Evolutionary conservation across 2,329 filamentous ascomycete species (phyloP).

Genomic region (Colletotrichum scovillei): DNA sequence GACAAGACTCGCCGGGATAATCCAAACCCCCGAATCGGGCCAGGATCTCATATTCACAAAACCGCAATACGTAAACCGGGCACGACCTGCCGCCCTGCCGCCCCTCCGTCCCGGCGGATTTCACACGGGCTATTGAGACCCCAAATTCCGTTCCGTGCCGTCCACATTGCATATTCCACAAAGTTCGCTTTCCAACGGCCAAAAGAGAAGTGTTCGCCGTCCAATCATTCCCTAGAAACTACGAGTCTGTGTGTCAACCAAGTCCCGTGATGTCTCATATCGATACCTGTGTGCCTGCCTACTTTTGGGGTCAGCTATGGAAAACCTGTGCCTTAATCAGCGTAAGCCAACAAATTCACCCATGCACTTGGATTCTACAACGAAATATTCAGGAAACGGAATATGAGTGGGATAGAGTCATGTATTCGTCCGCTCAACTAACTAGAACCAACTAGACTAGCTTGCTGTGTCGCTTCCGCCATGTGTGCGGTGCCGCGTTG

Average conservation of each 20-base stretch:
- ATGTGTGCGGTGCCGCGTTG: neutral
- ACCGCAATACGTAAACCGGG: neutral
- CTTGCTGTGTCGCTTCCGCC: conserved; percentile 2
- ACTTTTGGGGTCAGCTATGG: neutral
- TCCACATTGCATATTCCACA: neutral
- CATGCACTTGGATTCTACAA: neutral
- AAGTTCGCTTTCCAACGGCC: neutral
- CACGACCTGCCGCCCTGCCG: neutral
- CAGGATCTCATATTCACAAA: neutral
- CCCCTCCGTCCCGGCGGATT: neutral
- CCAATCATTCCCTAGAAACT: neutral
- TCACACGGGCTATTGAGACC: neutral
- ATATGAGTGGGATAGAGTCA: conserved; percentile 15
- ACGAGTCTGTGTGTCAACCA: neutral
- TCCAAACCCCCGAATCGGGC: neutral
- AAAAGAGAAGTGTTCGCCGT: neutral
- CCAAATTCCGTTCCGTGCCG: neutral
- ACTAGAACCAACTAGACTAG: conserved; percentile 7
- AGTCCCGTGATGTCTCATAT: neutral
- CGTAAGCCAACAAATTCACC: neutral
- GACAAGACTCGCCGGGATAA: conserved; percentile 1
- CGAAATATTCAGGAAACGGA: neutral
- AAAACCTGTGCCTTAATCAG: neutral
- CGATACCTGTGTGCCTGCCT: neutral
- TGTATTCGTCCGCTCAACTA: conserved; percentile 14